These are phyloP conservation scores for Neurospora sp. DNA, from an alignment of 495 filamentous ascomycete genomes.

Conservation along the genomic window DNA sequence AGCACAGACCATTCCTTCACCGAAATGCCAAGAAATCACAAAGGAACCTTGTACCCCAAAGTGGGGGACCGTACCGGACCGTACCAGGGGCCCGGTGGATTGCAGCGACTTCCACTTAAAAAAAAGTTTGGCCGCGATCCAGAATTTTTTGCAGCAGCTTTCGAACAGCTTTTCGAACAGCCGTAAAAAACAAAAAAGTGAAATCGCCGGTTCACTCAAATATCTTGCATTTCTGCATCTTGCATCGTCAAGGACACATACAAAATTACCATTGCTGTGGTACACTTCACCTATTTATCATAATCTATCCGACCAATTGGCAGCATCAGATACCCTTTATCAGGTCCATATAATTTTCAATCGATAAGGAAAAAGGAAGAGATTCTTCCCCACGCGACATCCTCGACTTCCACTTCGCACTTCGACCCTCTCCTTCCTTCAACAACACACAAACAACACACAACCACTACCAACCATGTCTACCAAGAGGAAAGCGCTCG, in stretches of 20 bases:
- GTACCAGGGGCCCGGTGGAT: neutral
- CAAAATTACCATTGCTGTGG: neutral
- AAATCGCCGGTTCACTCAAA: neutral
- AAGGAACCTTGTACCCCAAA: neutral
- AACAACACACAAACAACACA: neutral
- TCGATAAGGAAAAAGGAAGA: neutral
- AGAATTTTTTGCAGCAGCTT: slow-evolving; percentile 13
- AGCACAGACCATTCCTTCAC: neutral
- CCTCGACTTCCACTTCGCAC: neutral
- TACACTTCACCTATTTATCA: neutral
- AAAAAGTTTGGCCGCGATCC: slow-evolving; percentile 11
- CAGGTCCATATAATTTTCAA: neutral
- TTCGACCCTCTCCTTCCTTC: neutral
- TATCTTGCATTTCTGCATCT: neutral
- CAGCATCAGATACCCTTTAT: neutral
- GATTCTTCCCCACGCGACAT: neutral
- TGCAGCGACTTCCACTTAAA: neutral
- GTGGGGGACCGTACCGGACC: neutral
- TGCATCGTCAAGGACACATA: neutral
- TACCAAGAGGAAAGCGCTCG: slow-evolving; percentile 39
- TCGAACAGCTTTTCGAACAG: neutral
- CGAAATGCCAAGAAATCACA: neutral
- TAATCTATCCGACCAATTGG: neutral
- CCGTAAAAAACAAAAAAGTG: neutral
- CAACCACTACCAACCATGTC: slow-evolving; percentile 28